Evolutionary conservation across 2,329 filamentous ascomycete genomes (phyloP).

Genomic region (Rhynchosporium agropyri): DNA sequence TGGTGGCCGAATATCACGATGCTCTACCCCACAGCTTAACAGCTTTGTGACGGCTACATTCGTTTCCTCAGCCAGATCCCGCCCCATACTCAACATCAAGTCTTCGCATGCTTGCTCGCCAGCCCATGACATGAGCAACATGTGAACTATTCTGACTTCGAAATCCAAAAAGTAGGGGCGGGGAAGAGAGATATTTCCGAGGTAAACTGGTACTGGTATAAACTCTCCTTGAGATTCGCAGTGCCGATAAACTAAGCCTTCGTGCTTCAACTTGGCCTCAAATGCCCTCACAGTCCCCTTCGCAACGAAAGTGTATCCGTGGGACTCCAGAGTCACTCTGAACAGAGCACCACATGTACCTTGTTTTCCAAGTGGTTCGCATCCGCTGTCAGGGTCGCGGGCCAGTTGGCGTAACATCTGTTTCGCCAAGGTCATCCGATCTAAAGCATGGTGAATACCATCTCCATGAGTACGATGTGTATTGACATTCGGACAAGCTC

Average conservation of each 20-base stretch:
- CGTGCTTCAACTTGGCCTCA: constrained; percentile 43
- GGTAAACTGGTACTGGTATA: constrained; percentile 47
- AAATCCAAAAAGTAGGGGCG: constrained; percentile 30
- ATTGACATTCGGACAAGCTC: constrained; percentile 31
- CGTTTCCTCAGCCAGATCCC: constrained; percentile 28
- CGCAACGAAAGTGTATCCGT: constrained; percentile 49
- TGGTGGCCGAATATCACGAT: constrained; percentile 31
- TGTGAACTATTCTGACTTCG: constrained; percentile 33
- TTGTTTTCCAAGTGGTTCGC: constrained; percentile 33
- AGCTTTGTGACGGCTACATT: constrained; percentile 28
- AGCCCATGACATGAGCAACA: constrained; percentile 33
- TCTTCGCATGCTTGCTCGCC: constrained; percentile 31
- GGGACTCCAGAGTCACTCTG: constrained; percentile 45
- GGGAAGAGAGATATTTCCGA: constrained; percentile 45
- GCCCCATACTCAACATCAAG: constrained; percentile 27
- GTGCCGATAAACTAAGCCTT: constrained; percentile 45
- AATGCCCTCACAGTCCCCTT: constrained; percentile 47
- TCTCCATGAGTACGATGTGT: constrained; percentile 23
- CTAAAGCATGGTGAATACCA: constrained; percentile 23
- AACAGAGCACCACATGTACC: constrained; percentile 48
- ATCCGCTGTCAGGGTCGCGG: constrained; percentile 29
- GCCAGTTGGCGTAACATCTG: constrained; percentile 26
- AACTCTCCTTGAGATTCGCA: constrained; percentile 44
- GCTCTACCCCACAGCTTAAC: constrained; percentile 27
- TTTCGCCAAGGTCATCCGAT: constrained; percentile 25